Percentiles rank a stretch among this genome's conserved stretches.
phyloP scores from a whole-genome alignment of 257 asterid genomes.

The Ehretia macrophylla region DNA sequence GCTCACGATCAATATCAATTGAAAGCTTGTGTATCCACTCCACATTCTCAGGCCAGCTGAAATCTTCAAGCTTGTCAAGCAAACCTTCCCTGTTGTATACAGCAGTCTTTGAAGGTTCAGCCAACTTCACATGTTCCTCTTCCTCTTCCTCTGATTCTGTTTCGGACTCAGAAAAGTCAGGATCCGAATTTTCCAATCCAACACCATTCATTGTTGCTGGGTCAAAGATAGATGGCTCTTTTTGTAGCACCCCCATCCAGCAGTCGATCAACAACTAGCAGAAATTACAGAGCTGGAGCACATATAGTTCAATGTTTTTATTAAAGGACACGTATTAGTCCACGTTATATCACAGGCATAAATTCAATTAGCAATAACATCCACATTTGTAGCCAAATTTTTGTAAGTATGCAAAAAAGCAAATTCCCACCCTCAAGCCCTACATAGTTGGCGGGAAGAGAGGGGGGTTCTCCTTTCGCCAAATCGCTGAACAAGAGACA shows the following conservation, averaged over 20 bases:
- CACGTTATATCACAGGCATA: too few species aligned
- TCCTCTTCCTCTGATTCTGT: constrained; percentile 52
- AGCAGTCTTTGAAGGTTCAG: constrained; percentile 75
- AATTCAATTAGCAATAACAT: too few species aligned
- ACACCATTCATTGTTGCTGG: neutral
- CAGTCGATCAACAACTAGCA: neutral
- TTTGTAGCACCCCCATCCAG: neutral
- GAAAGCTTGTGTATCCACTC: constrained; percentile 82
- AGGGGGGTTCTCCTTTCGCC: too few species aligned
- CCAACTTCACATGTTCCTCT: constrained; percentile 51
- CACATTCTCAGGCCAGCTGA: constrained; percentile 61
- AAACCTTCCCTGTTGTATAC: constrained; percentile 60
- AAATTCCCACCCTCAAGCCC: too few species aligned
- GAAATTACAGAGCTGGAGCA: neutral
- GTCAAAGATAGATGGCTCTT: constrained; percentile 4
- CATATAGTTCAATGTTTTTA: neutral
- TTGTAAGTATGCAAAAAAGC: too few species aligned
- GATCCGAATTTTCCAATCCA: constrained; percentile 17
- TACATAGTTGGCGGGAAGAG: too few species aligned
- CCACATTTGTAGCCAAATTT: too few species aligned
- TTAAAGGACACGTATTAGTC: too few species aligned
- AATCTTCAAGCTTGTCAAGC: constrained; percentile 69
- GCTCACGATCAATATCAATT: constrained; percentile 48
- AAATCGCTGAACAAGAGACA: too few species aligned
- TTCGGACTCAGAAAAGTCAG: constrained; percentile 48